Evolutionary conservation across 2,329 filamentous ascomycete genomes (phyloP), one percentile per base, ranked within the genome.

Genomic region (Colletotrichum echinochloae): DNA sequence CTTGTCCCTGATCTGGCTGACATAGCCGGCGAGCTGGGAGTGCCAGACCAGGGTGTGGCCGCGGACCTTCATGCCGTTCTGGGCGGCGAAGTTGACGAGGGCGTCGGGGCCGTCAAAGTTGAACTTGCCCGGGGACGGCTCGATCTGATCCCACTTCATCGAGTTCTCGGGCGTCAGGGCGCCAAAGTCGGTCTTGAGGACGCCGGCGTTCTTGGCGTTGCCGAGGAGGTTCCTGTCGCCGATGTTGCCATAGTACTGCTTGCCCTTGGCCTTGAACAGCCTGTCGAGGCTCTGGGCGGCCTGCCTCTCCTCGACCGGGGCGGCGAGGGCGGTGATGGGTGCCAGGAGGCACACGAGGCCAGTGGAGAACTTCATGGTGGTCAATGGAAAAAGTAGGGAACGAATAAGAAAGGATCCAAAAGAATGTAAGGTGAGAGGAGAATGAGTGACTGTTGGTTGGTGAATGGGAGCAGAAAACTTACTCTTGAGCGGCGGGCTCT

Each of bases 31-130:
- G n/a, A 89, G 81, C 79, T 89, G 87, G 52, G 83, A 85, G 81
- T 92, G 85, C 90, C 90, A 92, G 65, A 90, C 82, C 9, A 91
- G 86, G 2, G 89, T 91, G 79, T 92, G 90, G 9, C 90, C 90
- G 72, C 91, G 88, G 74, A 91, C 81, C 5, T 86, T 78, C 80
- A 89, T 87, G 77, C 83, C 83, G 78, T 91, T 90, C 56, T 77
- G 73, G 0, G 76, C 76, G 12, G 89, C 90, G 79, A 83, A 91
- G 78, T 88, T 78, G 71, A 91, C 88, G 9, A 91, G 83, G 76
- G 85, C 83, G 77, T 92, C 90, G 84, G 48, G 14, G 26, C 9
- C 9, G 26, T 26, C 48, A 26, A 26, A 51, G 48, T 51, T 51
- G 48, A 51, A 51, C 1, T 30, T 51, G 48, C 48, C 48, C 48